A percentile compares a stretch with the other conserved stretches of the same genome.
Evolutionary conservation across 2,329 filamentous ascomycete species (phyloP).

Genomic region (Diaporthe capsici): DNA sequence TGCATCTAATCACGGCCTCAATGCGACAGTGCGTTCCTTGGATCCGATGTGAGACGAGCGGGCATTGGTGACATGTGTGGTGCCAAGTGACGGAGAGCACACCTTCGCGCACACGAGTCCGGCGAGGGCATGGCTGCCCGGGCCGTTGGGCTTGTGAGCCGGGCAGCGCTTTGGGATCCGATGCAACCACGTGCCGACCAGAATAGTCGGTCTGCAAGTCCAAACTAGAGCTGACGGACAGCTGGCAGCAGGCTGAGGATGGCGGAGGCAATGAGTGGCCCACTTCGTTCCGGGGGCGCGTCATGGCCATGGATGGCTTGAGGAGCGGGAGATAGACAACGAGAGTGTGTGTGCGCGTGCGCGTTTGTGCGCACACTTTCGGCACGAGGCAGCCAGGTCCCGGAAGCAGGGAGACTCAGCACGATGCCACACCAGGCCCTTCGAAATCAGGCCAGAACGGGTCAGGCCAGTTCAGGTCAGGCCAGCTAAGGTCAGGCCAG

Average conservation of each 20-base stretch:
- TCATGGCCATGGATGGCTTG: slow-evolving; percentile 23
- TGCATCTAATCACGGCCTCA: slow-evolving; percentile 21
- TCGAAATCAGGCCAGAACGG: slow-evolving; percentile 23
- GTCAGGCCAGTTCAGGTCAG: slow-evolving; percentile 18
- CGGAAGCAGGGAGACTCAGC: neutral
- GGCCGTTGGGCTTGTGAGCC: slow-evolving; percentile 31
- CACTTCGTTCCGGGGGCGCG: slow-evolving; percentile 17
- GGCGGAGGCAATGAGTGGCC: slow-evolving; percentile 19
- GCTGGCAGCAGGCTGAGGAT: slow-evolving; percentile 28
- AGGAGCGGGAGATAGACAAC: neutral
- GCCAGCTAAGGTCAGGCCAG: slow-evolving; percentile 8
- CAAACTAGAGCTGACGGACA: slow-evolving; percentile 32
- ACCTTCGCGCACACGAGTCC: slow-evolving; percentile 18
- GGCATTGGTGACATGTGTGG: slow-evolving; percentile 26
- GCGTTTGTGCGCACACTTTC: neutral
- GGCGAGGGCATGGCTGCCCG: slow-evolving; percentile 31
- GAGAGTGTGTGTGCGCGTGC: neutral
- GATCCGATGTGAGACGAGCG: slow-evolving; percentile 24
- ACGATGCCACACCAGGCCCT: slow-evolving; percentile 25
- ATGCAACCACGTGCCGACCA: slow-evolving; percentile 31
- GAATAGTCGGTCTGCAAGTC: slow-evolving; percentile 31
- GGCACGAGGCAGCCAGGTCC: slow-evolving; percentile 27
- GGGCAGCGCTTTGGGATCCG: slow-evolving; percentile 28
- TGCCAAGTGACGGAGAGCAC: slow-evolving; percentile 24
- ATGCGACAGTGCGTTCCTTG: slow-evolving; percentile 29